phyloP scores from a whole-genome alignment of 2,329 filamentous ascomycete species.

The Pseudopithomyces chartarum region DNA sequence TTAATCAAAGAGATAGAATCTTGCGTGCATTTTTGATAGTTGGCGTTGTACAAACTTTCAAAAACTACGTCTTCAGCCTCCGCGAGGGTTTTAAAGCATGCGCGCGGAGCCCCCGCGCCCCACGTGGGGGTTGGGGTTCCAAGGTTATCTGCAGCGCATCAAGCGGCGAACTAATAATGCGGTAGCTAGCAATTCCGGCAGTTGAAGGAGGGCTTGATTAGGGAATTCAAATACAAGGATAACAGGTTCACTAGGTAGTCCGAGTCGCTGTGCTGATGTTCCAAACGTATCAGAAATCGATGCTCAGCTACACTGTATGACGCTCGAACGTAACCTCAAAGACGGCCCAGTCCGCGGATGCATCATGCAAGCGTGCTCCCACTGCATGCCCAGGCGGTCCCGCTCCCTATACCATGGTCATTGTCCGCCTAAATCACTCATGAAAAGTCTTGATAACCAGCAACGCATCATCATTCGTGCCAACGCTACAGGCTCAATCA shows the following conservation, averaged over 20 bases:
- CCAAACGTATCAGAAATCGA: neutral
- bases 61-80: no score
- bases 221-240: constrained; percentile 1
- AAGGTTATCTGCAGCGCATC: neutral
- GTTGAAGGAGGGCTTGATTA: constrained; percentile 4
- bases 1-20: constrained; percentile 2
- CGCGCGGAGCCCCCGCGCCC: neutral
- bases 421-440: neutral
- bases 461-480: neutral
- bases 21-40: neutral
- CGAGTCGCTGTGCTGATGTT: neutral
- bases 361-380: constrained; percentile 10
- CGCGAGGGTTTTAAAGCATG: no score
- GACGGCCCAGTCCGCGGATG: neutral
- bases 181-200: constrained; percentile 5
- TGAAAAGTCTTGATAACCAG: neutral
- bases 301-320: no score
- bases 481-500: neutral
- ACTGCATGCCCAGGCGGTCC: constrained; percentile 10
- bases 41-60: constrained; percentile 1
- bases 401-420: constrained; percentile 15
- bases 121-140: constrained; percentile 12
- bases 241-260: neutral
- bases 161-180: neutral
- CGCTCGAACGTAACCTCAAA: neutral